Percentiles rank a stretch among this genome's conserved stretches.
phyloP scores from a whole-genome alignment of 192 early-diverging fungal species.

The Anaeromyces robustus region DNA sequence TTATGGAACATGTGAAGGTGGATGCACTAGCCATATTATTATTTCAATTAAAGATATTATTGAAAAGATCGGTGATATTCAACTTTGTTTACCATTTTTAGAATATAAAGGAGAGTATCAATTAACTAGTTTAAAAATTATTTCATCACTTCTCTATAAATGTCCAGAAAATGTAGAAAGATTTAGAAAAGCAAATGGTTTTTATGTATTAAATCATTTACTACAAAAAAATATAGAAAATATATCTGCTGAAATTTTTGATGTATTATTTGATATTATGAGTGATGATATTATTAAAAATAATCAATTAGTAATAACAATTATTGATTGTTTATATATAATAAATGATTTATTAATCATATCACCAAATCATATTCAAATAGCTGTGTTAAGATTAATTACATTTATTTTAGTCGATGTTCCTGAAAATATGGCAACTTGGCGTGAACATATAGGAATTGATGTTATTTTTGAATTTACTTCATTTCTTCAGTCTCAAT shows the following conservation, averaged over 20 bases:
- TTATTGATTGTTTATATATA: neutral
- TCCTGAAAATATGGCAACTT: neutral
- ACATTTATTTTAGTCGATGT: neutral
- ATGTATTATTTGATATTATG: neutral
- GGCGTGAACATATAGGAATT: neutral
- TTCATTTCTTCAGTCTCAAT: neutral
- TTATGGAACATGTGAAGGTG: neutral
- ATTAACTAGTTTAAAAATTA: neutral
- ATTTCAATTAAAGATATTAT: neutral
- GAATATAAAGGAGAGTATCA: neutral
- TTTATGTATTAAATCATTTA: neutral
- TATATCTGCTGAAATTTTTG: neutral
- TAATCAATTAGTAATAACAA: neutral
- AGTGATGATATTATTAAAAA: neutral
- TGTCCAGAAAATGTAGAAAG: neutral
- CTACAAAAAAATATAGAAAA: neutral
- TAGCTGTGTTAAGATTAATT: neutral
- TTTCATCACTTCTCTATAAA: neutral
- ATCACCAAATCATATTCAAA: neutral
- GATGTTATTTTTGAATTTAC: neutral
- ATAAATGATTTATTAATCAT: neutral
- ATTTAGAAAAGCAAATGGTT: neutral
- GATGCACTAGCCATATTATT: neutral
- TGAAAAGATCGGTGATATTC: neutral
- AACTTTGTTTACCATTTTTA: neutral